phyloP scores from a whole-genome alignment of 129 eudicot genomes.

The Scalesia atractyloides region DNA sequence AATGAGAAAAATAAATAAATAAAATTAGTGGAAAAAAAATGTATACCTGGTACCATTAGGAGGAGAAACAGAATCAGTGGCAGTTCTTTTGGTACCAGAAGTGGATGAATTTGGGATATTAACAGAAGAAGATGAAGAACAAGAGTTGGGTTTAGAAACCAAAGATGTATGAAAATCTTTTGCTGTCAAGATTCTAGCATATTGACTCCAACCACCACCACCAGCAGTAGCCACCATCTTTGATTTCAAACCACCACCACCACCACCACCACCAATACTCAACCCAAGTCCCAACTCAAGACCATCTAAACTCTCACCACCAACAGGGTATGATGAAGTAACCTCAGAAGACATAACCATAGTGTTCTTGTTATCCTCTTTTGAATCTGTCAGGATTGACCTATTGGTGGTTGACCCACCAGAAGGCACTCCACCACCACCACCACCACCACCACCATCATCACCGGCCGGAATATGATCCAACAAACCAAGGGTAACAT shows the following conservation, averaged over 20 bases:
- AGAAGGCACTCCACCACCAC: constrained; percentile 48
- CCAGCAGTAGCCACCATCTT: constrained; percentile 33
- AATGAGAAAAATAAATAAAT: constrained; percentile 17
- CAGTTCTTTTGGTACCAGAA: constrained; percentile 77
- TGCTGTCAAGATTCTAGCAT: constrained; percentile 89
- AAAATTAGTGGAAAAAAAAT: constrained; percentile 16
- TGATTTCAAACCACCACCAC: constrained; percentile 50
- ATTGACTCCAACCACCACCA: constrained; percentile 55
- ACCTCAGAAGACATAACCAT: constrained; percentile 53
- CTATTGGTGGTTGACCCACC: constrained; percentile 49
- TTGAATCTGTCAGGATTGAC: constrained; percentile 52
- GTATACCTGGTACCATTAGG: constrained; percentile 54
- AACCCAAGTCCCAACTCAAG: constrained; percentile 93
- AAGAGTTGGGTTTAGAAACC: constrained; percentile 38
- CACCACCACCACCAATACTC: constrained; percentile 51
- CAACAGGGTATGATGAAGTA: constrained; percentile 57
- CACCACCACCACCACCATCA: constrained; percentile 43
- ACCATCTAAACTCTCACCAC: constrained; percentile 44
- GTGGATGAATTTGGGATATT: constrained; percentile 38
- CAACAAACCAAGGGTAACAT: constrained; percentile 43
- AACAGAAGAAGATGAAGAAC: constrained; percentile 62
- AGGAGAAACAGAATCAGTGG: constrained; percentile 81
- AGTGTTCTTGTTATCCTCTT: constrained; percentile 39
- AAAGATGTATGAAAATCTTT: constrained; percentile 59
- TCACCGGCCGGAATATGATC: constrained; percentile 29